Evolutionary conservation across 352 stramenopile genomes (phyloP).

Genomic region (Phytophthora pseudosyringae): DNA sequence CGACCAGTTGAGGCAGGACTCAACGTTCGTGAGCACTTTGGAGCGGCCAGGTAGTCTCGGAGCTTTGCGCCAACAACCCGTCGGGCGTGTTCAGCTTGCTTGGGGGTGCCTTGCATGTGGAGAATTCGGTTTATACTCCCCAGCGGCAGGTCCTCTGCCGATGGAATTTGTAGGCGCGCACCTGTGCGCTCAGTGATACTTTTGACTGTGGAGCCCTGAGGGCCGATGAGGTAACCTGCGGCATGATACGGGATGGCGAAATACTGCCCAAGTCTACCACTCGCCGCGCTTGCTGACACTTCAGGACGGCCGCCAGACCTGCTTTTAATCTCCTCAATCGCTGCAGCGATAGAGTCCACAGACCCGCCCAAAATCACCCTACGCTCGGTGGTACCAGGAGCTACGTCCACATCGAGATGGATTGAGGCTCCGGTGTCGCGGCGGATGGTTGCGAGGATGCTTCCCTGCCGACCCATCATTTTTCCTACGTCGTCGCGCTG

Average conservation of each 20-base stretch:
- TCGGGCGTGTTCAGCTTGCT: constrained; percentile 53
- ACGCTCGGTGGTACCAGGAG: constrained; percentile 54
- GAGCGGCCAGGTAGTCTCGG: constrained; percentile 44
- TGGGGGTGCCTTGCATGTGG: constrained; percentile 63
- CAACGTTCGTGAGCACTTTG: constrained; percentile 10
- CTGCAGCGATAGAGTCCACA: constrained; percentile 40
- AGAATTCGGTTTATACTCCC: constrained; percentile 69
- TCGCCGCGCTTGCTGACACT: constrained; percentile 20
- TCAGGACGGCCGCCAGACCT: constrained; percentile 54
- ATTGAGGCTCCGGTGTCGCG: constrained; percentile 52
- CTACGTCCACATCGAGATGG: constrained; percentile 48
- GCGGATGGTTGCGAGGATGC: constrained; percentile 53
- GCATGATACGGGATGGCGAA: constrained; percentile 66
- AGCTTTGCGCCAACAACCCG: constrained; percentile 43
- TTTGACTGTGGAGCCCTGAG: constrained; percentile 43
- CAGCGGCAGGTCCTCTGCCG: constrained; percentile 54
- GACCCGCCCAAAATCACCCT: constrained; percentile 51
- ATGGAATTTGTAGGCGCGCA: constrained; percentile 63
- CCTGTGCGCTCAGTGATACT: constrained; percentile 58
- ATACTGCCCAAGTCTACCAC: constrained; percentile 57
- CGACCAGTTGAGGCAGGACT: constrained; percentile 23
- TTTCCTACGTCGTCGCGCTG: constrained; percentile 54
- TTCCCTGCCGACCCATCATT: constrained; percentile 65
- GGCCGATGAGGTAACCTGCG: constrained; percentile 60
- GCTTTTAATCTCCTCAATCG: constrained; percentile 44